Base-by-base conservation (phyloP, 495 filamentous ascomycete species). In the Talaromyces proteolyticus region DNA sequence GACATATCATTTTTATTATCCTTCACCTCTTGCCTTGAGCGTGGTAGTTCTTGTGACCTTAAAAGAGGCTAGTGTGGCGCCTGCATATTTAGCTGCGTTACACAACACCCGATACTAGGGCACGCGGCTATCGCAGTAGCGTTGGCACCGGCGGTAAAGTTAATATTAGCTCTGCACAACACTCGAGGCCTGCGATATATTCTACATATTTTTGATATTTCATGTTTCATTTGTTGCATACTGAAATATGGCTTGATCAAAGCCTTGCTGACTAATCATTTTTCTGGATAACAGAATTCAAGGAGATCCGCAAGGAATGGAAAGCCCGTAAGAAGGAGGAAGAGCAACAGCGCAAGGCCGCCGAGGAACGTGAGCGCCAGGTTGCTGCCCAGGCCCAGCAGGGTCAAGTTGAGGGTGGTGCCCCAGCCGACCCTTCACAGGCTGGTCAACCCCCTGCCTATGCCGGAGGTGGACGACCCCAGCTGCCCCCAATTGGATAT, bases 281-380 rank as follows among this genome's bases (percentile, higher is more conserved):
- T 44, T 44, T 48, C 52, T 47, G 52, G 53, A 54, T 62, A 24
- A 53, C 61, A 98, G 93, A 97, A 67, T 98, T 98, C 72, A 98
- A 98, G 69, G 93, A 98, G 59, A 97, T 98, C 52, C 88, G 93
- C 46, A 96, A 96, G 66, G 91, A 96, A 63, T 98, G 93, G 93
- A 98, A 98, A 69, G 87, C 88, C 16, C 89, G 91, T 53, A 98
- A 97, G 81, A 97, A 98, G 87, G 93, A 98, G 67, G 93, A 97
- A 57, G 93, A 97, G 51, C 82, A 81, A 50, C 73, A 77, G 61
- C 86, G 93, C 57, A 97, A 97, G 78, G 87, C 85, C 18, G 87
- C 88, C 4, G 93, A 96, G 57, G 93, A 97, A 56, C 82, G 89
- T 50, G 81, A 87, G 53, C 87, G 89, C 42, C 78, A 79, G 34